phyloP scores from a whole-genome alignment of 495 filamentous ascomycete genomes.

The Penicillium paxilli region DNA sequence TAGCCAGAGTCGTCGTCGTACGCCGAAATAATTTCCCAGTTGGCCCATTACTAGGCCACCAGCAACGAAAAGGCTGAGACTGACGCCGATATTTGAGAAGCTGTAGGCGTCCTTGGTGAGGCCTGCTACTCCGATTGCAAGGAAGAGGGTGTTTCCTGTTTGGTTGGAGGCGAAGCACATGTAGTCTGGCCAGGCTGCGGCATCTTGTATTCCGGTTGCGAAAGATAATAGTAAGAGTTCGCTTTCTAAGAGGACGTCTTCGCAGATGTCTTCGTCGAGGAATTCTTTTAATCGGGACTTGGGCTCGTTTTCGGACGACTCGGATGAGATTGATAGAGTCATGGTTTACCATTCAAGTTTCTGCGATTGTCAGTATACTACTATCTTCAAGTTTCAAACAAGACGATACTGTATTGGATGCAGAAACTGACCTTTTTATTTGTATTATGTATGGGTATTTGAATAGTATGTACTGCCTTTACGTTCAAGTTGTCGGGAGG shows the following conservation, averaged over 20 bases:
- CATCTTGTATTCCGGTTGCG: slow-evolving; percentile 54
- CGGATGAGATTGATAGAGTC: neutral
- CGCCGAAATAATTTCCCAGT: slow-evolving; percentile 51
- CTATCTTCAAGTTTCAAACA: no score
- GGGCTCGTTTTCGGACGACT: neutral
- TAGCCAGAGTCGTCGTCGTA: slow-evolving; percentile 51
- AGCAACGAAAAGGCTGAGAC: slow-evolving; percentile 55
- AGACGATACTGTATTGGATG: no score
- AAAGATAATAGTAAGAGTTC: slow-evolving; percentile 40
- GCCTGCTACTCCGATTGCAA: slow-evolving; percentile 51
- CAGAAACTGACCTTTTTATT: no score
- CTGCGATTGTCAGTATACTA: neutral
- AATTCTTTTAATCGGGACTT: slow-evolving; percentile 5
- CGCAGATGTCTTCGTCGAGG: slow-evolving; percentile 18
- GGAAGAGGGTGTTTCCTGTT: slow-evolving; percentile 63
- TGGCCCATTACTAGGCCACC: slow-evolving; percentile 57
- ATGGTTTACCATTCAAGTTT: neutral
- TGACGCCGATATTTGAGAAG: slow-evolving; percentile 51
- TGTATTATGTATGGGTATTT: neutral
- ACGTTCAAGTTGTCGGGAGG: no score
- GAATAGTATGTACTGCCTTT: no score
- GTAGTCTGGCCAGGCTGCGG: slow-evolving; percentile 60
- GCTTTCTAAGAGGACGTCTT: slow-evolving; percentile 21
- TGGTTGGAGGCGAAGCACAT: slow-evolving; percentile 67
- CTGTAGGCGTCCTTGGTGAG: slow-evolving; percentile 34